A percentile compares a stretch with the other conserved stretches of the same genome.
phyloP scores from a whole-genome alignment of 2,329 filamentous ascomycete genomes.

The Magnaporthales sp. region DNA sequence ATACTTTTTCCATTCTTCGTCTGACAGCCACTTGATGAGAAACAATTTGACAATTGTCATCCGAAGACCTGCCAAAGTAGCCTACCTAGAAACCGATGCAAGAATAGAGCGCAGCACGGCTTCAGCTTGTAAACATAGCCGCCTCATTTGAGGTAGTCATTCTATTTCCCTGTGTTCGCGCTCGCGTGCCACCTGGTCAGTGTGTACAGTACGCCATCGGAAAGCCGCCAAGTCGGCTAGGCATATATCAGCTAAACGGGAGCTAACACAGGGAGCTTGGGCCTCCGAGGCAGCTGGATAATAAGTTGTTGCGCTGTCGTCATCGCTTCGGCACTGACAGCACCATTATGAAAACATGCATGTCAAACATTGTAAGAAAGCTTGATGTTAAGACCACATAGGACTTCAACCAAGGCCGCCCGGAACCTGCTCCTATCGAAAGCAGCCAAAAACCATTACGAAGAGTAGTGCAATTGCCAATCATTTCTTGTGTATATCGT shows the following conservation, averaged over 20 bases:
- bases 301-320: not conserved
- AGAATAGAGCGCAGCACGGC: not conserved
- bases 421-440: not conserved
- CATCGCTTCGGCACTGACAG: not conserved
- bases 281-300: not conserved
- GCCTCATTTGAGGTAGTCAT: not conserved
- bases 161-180: not conserved
- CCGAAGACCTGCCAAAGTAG: no score
- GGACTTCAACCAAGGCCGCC: no score
- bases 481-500: not conserved
- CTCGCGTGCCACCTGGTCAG: not conserved
- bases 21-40: not conserved
- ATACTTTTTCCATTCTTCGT: not conserved
- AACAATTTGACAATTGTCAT: no score
- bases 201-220: not conserved
- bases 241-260: not conserved
- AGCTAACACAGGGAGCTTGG: not conserved
- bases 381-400: not conserved
- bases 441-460: not conserved
- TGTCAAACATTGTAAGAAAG: not conserved
- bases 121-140: not conserved
- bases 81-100: not conserved
- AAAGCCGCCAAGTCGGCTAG: not conserved
- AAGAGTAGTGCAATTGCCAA: not conserved
- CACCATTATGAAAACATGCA: not conserved